Conservation (phyloP, 768 basidiomycete genomes). For the Naganishia antarctica region DNA sequence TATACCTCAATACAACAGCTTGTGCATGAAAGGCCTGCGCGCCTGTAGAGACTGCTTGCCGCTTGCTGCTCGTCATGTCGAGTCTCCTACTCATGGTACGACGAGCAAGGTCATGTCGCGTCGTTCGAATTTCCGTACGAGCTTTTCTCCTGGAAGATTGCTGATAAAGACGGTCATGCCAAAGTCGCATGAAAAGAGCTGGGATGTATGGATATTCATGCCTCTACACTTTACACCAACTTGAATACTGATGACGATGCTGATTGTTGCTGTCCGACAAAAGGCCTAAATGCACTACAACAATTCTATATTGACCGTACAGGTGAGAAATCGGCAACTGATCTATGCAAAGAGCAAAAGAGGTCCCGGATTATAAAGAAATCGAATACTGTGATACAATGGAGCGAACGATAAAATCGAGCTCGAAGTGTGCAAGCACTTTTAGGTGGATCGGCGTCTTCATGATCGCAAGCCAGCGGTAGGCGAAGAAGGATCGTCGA, state of each 20-base stretch:
- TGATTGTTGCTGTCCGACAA: neutral
- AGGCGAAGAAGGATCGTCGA: conserved; percentile 32
- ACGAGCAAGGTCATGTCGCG: no score
- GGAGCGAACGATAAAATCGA: no score
- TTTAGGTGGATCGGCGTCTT: neutral
- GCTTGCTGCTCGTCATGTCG: no score
- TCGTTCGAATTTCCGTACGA: no score
- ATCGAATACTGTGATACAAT: conserved; percentile 20
- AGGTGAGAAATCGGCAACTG: neutral
- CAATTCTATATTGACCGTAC: conserved; percentile 9
- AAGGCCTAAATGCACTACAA: conserved; percentile 5
- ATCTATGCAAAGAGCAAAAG: neutral
- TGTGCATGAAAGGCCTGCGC: no score
- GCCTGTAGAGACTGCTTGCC: no score
- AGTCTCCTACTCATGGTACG: no score
- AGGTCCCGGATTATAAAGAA: conserved; percentile 14
- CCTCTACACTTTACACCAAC: neutral
- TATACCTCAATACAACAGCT: no score
- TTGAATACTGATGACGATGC: neutral
- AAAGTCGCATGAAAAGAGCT: neutral
- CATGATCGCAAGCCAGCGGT: conserved; percentile 9
- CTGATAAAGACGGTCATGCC: no score
- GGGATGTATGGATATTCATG: neutral
- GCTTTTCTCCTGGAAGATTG: no score
- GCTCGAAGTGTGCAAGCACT: neutral